A percentile compares a stretch with the other conserved stretches of the same genome.
These are phyloP conservation scores for Cladosporium colombiae DNA, from an alignment of 2,329 filamentous ascomycete species.

Conservation along the genomic window DNA sequence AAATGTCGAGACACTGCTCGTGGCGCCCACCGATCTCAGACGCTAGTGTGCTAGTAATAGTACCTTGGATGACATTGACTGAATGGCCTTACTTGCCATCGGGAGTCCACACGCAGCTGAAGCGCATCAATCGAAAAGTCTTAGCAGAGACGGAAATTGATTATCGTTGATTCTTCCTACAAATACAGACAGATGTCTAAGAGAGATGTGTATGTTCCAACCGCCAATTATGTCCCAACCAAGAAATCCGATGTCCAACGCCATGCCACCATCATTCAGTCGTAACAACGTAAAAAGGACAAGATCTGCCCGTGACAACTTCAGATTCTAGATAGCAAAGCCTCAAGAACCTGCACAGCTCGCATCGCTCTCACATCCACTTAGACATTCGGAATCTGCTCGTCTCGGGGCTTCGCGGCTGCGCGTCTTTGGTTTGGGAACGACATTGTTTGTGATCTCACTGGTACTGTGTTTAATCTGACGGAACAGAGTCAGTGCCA, in stretches of 20 bases:
- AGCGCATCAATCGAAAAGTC: background rate
- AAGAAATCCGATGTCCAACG: background rate
- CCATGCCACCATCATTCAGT: background rate
- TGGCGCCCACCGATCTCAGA: background rate
- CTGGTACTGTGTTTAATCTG: background rate
- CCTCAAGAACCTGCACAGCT: background rate
- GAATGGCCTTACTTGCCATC: background rate
- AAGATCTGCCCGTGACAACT: background rate
- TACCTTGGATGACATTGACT: background rate
- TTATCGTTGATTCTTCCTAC: background rate
- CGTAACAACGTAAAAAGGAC: background rate
- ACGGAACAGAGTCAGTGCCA: background rate
- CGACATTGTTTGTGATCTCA: background rate
- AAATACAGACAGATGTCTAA: background rate
- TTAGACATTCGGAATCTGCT: conserved; percentile 6
- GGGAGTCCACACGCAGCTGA: background rate
- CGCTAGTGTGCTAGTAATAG: background rate
- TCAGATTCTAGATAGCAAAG: background rate
- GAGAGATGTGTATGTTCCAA: background rate
- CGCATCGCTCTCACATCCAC: conserved; percentile 7
- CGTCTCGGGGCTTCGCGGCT: background rate
- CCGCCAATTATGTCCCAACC: background rate
- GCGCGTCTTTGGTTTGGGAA: background rate
- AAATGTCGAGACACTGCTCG: background rate
- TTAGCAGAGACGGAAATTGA: background rate